phyloP scores from a whole-genome alignment of 768 basidiomycete genomes.

The Suillus ampliporus region DNA sequence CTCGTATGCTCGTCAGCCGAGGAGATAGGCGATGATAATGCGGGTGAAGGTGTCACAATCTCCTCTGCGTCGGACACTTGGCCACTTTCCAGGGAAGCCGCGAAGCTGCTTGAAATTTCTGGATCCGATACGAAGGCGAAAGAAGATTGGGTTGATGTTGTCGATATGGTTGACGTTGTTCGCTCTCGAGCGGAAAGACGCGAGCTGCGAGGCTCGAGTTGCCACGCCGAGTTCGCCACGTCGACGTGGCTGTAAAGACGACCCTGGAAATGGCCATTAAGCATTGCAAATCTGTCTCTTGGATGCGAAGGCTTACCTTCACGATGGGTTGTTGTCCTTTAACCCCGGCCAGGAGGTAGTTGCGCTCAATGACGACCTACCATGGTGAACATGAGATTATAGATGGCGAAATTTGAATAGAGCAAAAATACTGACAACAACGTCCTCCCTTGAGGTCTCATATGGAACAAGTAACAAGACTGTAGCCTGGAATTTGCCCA shows the following conservation, averaged over 20 bases:
- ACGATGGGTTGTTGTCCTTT: slow-evolving; percentile 71
- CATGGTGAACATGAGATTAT: slow-evolving; percentile 10
- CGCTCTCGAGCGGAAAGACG: slow-evolving; percentile 64
- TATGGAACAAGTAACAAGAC: slow-evolving; percentile 77
- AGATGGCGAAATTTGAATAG: not conserved
- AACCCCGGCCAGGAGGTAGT: slow-evolving; percentile 75
- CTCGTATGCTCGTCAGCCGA: slow-evolving; percentile 56
- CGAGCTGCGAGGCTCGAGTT: slow-evolving; percentile 65
- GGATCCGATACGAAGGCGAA: slow-evolving; percentile 85
- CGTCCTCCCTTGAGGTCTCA: slow-evolving; percentile 72
- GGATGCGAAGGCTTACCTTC: slow-evolving; percentile 56
- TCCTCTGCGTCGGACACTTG: slow-evolving; percentile 79
- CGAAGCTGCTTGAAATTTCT: slow-evolving; percentile 85
- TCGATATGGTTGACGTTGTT: slow-evolving; percentile 77
- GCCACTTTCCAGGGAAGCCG: slow-evolving; percentile 78
- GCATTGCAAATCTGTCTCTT: slow-evolving; percentile 6
- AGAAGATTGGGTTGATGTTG: slow-evolving; percentile 78
- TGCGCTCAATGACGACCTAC: slow-evolving; percentile 75
- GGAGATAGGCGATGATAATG: slow-evolving; percentile 64
- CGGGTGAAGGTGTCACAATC: slow-evolving; percentile 55
- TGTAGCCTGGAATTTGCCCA: slow-evolving; percentile 59
- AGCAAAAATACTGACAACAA: slow-evolving; percentile 54
- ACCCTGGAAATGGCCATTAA: slow-evolving; percentile 51
- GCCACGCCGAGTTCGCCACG: slow-evolving; percentile 72
- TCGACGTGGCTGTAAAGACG: slow-evolving; percentile 75